A percentile compares a stretch with the other conserved stretches of the same genome.
Evolutionary conservation across 2,329 filamentous ascomycete species (phyloP).

Genomic region (Monosporascus sp.): DNA sequence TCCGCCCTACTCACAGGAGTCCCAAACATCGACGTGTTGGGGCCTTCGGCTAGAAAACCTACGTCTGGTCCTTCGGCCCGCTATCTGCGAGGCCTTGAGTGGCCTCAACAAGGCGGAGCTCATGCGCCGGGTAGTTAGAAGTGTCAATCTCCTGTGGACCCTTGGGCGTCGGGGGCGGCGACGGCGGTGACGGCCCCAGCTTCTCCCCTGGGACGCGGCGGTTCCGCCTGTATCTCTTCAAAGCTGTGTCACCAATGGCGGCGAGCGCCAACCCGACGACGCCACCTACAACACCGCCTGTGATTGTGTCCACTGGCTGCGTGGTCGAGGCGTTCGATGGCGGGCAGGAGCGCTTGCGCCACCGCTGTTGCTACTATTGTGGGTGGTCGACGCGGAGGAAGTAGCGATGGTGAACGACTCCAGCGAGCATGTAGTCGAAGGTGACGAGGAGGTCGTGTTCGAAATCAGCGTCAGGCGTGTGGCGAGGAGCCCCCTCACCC

Average conservation of each 20-base stretch:
- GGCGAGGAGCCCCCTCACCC: conserved; percentile 6
- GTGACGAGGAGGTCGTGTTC: not conserved
- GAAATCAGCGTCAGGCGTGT: conserved; percentile 7
- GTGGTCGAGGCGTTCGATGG: not conserved
- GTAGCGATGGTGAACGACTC: not conserved
- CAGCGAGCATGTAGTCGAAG: no score
- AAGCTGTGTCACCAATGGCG: conserved; percentile 6
- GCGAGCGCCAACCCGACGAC: conserved; percentile 8
- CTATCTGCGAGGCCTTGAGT: not conserved
- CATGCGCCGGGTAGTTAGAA: not conserved
- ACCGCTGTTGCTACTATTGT: not conserved
- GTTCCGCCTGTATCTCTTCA: conserved; percentile 4
- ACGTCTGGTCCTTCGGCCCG: not conserved
- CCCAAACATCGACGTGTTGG: conserved; percentile 7
- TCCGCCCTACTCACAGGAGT: conserved; percentile 8
- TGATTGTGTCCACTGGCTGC: conserved; percentile 6
- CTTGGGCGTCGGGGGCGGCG: conserved; percentile 2
- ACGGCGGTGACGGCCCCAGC: not conserved
- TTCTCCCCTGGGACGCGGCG: not conserved
- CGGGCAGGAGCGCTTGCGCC: not conserved
- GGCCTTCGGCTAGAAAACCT: conserved; percentile 5
- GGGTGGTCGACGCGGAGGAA: not conserved
- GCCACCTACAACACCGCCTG: conserved; percentile 12
- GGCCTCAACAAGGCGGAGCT: not conserved
- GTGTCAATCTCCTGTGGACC: conserved; percentile 8